A percentile compares a stretch with the other conserved stretches of the same genome.
These are phyloP conservation scores for Phytophthora idaei DNA, from an alignment of 352 stramenopile genomes.

Conservation along the genomic window DNA sequence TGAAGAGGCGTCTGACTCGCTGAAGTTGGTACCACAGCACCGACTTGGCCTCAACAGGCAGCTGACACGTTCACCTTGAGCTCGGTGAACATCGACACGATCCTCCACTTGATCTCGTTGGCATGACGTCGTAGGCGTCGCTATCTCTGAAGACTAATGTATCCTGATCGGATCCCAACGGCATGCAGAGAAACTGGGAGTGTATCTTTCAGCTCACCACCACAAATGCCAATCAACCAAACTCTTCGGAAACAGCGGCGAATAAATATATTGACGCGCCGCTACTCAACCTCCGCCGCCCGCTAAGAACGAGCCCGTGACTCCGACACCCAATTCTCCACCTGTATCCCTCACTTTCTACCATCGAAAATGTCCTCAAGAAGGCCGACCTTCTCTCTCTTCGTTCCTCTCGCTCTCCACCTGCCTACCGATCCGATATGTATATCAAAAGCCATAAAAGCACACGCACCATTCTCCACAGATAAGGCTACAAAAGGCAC, in stretches of 20 bases:
- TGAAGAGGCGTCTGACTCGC: conserved; percentile 8
- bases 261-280: conserved; percentile 55
- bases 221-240: conserved; percentile 10
- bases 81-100: no score
- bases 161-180: conserved; percentile 3
- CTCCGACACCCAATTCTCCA: conserved; percentile 22
- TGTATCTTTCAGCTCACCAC: neutral
- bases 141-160: neutral
- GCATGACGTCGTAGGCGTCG: no score
- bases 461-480: conserved; percentile 37
- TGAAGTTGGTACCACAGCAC: neutral
- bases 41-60: conserved; percentile 5
- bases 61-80: neutral
- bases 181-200: neutral
- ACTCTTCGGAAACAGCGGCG: conserved; percentile 29
- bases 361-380: conserved; percentile 37
- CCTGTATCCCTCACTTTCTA: conserved; percentile 33
- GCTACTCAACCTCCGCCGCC: conserved; percentile 21
- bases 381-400: conserved; percentile 21
- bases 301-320: conserved; percentile 21
- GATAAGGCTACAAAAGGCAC: conserved; percentile 31
- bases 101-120: no score
- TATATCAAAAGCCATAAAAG: conserved; percentile 40
- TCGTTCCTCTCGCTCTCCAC: conserved; percentile 19
- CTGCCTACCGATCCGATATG: conserved; percentile 33